Evolutionary conservation across 495 filamentous ascomycete genomes (phyloP).

Genomic region (Aspergillus incahuasiensis): DNA sequence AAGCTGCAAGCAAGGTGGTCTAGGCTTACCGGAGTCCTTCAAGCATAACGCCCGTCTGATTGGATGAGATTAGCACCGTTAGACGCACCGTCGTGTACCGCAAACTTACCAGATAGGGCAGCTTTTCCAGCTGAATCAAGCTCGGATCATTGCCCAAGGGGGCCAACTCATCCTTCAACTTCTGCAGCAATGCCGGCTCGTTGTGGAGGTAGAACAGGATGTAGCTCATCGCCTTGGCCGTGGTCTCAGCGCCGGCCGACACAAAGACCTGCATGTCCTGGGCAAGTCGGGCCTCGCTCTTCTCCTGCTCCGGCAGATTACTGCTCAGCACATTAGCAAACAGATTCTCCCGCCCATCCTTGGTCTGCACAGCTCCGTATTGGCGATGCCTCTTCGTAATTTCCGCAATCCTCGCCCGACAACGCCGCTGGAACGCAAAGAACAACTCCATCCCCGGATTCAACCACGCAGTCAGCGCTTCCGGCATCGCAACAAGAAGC

Average conservation of each 20-base stretch:
- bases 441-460: conserved; percentile 28
- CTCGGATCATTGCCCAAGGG: conserved; percentile 15
- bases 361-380: conserved; percentile 13
- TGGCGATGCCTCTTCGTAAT: conserved; percentile 4
- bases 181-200: conserved; percentile 27
- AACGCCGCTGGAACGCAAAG: conserved; percentile 16
- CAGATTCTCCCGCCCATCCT: conserved; percentile 23
- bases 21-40: conserved; percentile 26
- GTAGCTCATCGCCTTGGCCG: conserved; percentile 32
- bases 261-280: conserved; percentile 42
- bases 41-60: conserved; percentile 25
- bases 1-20: neutral
- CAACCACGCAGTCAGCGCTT: conserved; percentile 16
- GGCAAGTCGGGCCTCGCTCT: conserved; percentile 26
- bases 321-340: conserved; percentile 38
- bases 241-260: conserved; percentile 45
- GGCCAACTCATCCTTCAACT: conserved; percentile 26
- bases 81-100: neutral
- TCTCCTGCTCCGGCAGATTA: conserved; percentile 36
- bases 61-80: conserved; percentile 1
- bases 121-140: conserved; percentile 26
- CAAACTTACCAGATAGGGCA: conserved; percentile 28
- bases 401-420: neutral
- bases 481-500: conserved; percentile 24
- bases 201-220: conserved; percentile 38